Percentiles rank a stretch among this genome's conserved stretches.
phyloP scores from a whole-genome alignment of 177 flowering plant genomes.

The Telopea speciosissima region DNA sequence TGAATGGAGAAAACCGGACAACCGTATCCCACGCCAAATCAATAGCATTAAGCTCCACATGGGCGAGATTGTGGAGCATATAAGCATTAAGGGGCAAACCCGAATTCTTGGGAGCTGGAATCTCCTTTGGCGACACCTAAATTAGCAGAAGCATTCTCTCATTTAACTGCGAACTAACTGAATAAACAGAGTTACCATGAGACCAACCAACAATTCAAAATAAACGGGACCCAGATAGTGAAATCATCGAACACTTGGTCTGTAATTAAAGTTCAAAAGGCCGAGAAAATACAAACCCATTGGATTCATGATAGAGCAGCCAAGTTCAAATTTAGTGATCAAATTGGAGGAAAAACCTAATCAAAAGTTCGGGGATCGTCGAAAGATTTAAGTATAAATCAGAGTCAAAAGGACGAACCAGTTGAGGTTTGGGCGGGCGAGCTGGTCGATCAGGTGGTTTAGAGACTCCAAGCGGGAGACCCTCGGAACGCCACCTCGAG shows the following conservation, averaged over 20 bases:
- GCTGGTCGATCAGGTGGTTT: conserved; percentile 64
- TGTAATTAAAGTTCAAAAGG: neutral
- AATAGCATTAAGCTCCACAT: conserved; percentile 95
- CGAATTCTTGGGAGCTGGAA: conserved; percentile 81
- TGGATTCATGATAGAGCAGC: too few relatives aligned
- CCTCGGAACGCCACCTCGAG: conserved; percentile 43
- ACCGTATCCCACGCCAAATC: conserved; percentile 99
- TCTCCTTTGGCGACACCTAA: conserved; percentile 84
- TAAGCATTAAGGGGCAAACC: conserved; percentile 89
- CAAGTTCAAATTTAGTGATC: too few relatives aligned
- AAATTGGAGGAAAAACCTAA: neutral
- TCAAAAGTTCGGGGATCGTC: neutral
- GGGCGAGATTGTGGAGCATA: conserved; percentile 96
- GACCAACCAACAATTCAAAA: too few relatives aligned
- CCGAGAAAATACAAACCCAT: neutral
- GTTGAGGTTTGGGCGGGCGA: conserved; percentile 62
- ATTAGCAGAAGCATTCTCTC: neutral
- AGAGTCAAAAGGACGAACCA: conserved; percentile 37
- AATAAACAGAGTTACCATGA: too few relatives aligned
- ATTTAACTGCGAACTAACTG: too few relatives aligned
- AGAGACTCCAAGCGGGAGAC: conserved; percentile 54
- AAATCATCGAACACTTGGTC: neutral
- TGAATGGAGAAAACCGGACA: conserved; percentile 75
- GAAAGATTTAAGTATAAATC: neutral
- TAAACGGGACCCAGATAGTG: neutral